Conservation (phyloP, 2,329 filamentous ascomycete genomes). For the Chrysoporthe austroafricana region DNA sequence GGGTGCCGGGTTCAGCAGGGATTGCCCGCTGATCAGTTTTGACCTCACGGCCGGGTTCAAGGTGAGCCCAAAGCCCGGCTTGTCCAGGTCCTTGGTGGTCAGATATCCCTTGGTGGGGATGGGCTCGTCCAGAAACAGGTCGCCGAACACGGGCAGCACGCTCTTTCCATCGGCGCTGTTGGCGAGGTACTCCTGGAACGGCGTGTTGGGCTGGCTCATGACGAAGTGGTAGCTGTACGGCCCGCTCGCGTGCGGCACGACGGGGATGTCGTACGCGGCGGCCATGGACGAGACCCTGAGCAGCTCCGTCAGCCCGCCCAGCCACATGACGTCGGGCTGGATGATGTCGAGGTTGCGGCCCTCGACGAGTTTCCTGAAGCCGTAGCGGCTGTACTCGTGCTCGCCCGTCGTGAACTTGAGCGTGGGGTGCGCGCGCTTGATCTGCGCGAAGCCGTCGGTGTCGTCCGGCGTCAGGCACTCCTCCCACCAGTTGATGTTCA, state of each 20-base stretch:
- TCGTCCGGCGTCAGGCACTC: slow-evolving; percentile 92
- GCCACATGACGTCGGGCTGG: slow-evolving; percentile 97
- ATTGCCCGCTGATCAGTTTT: slow-evolving; percentile 75
- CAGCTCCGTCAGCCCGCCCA: slow-evolving; percentile 89
- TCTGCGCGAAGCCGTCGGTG: slow-evolving; percentile 84
- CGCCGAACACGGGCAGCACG: slow-evolving; percentile 88
- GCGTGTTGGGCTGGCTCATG: slow-evolving; percentile 87
- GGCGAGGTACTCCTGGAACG: slow-evolving; percentile 94
- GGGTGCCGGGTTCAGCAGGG: slow-evolving; percentile 71
- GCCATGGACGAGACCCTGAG: slow-evolving; percentile 89
- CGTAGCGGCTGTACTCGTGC: slow-evolving; percentile 93
- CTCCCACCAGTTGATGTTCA: slow-evolving; percentile 97
- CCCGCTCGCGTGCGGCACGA: slow-evolving; percentile 92
- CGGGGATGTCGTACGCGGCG: slow-evolving; percentile 89
- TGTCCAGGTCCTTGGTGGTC: slow-evolving; percentile 78
- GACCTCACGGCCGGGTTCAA: slow-evolving; percentile 74
- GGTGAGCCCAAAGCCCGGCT: slow-evolving; percentile 88
- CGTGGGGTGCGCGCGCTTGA: slow-evolving; percentile 88
- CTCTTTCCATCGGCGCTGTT: slow-evolving; percentile 91
- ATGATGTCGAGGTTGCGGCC: slow-evolving; percentile 91
- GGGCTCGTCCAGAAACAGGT: slow-evolving; percentile 88
- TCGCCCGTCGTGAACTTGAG: slow-evolving; percentile 95
- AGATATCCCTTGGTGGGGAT: slow-evolving; percentile 84
- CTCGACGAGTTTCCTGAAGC: slow-evolving; percentile 92
- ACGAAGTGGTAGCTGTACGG: slow-evolving; percentile 97